Evolutionary conservation across 1,284 basidiomycete species (phyloP).

Genomic region (Cutaneotrichosporon arboriforme): DNA sequence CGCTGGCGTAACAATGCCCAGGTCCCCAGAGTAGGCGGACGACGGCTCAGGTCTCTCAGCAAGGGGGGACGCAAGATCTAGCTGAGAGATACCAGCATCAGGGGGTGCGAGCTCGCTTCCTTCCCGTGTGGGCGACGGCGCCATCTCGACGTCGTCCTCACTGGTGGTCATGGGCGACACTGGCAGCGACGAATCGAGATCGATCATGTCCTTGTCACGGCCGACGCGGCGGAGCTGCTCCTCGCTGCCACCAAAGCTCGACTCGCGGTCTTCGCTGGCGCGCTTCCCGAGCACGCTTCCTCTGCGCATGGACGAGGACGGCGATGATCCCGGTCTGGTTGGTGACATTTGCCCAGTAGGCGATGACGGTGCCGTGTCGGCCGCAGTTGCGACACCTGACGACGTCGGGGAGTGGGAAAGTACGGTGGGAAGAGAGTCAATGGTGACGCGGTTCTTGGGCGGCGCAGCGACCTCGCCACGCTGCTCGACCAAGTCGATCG

Average conservation of each 20-base stretch:
- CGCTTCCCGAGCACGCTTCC: conserved; percentile 35
- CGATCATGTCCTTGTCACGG: conserved; percentile 6
- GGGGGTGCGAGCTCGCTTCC: conserved; percentile 9
- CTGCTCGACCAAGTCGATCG: conserved; percentile 14
- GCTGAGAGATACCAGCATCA: conserved; percentile 6
- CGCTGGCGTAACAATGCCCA: background rate
- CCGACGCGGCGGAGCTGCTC: conserved; percentile 15
- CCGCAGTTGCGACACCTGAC: conserved; percentile 26
- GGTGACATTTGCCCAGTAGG: conserved; percentile 10
- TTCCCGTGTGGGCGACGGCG: background rate
- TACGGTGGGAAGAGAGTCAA: conserved; percentile 9
- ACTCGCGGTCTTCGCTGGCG: conserved; percentile 39
- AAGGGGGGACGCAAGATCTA: conserved; percentile 12
- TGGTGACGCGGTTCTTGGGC: conserved; percentile 6
- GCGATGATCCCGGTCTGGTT: background rate
- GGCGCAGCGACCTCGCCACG: conserved; percentile 17
- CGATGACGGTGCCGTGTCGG: conserved; percentile 10
- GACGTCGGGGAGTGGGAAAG: conserved; percentile 26
- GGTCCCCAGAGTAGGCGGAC: background rate
- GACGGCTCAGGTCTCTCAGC: background rate
- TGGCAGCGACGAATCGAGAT: conserved; percentile 6
- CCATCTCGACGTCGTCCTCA: conserved; percentile 1
- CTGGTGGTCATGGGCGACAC: background rate
- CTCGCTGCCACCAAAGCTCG: conserved; percentile 25
- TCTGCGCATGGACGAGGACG: conserved; percentile 8